A percentile compares a stretch with the other conserved stretches of the same genome.
phyloP scores from a whole-genome alignment of 2,329 filamentous ascomycete genomes.

The Pseudogymnoascus sp. region DNA sequence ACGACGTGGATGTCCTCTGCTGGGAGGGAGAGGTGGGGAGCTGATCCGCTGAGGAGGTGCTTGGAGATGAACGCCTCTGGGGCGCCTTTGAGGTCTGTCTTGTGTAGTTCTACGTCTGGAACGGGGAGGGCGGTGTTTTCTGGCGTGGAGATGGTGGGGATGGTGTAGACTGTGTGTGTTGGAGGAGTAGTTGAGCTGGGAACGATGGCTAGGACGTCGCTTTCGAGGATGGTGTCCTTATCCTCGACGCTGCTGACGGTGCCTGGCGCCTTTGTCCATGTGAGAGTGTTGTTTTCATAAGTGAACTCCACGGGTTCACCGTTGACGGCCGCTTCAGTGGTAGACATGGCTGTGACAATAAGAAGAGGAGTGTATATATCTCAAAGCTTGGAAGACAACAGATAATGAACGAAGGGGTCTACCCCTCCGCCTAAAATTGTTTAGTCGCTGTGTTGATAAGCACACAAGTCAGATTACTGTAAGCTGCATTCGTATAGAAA shows the following conservation, averaged over 20 bases:
- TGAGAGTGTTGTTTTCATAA: not conserved
- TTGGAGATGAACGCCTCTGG: not conserved
- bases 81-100: not conserved
- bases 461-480: not conserved
- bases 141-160: not conserved
- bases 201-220: not conserved
- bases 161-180: not conserved
- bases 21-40: not conserved
- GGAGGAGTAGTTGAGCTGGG: not conserved
- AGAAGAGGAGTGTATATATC: not conserved
- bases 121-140: not conserved
- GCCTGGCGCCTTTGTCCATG: not conserved
- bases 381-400: not conserved
- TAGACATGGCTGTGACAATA: not conserved
- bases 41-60: not conserved
- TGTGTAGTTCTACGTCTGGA: not conserved
- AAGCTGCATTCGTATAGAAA: not conserved
- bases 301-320: not conserved
- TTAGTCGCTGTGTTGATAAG: not conserved
- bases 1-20: conserved; percentile 46
- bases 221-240: not conserved
- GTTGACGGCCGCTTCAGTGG: not conserved
- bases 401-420: not conserved
- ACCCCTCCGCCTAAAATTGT: not conserved
- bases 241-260: conserved; percentile 17